A percentile compares a stretch with the other conserved stretches of the same genome.
phyloP scores from a whole-genome alignment of 2,329 filamentous ascomycete genomes.

The Venturia aucupariae region DNA sequence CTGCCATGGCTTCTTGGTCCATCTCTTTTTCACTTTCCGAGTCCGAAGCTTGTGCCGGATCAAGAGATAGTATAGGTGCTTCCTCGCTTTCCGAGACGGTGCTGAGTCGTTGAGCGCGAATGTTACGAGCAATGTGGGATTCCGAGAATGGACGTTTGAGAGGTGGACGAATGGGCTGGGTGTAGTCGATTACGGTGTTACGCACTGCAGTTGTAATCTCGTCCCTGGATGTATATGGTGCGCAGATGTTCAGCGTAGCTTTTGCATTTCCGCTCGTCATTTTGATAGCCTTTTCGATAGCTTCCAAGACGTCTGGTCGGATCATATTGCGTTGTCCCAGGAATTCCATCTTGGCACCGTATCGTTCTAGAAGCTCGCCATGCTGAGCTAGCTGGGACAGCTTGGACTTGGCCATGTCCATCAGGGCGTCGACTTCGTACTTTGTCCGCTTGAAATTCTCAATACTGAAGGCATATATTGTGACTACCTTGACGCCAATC shows the following conservation, averaged over 20 bases:
- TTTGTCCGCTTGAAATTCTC: constrained; percentile 98
- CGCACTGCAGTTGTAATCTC: constrained; percentile 89
- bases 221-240: constrained; percentile 91
- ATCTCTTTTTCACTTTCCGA: neutral
- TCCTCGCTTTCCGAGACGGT: constrained; percentile 27
- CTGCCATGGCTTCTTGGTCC: constrained; percentile 12
- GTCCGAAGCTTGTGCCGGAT: neutral
- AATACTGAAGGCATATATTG: constrained; percentile 96
- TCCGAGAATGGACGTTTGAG: constrained; percentile 69
- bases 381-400: constrained; percentile 85
- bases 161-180: constrained; percentile 54
- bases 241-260: constrained; percentile 83
- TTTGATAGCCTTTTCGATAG: constrained; percentile 76
- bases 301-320: constrained; percentile 76
- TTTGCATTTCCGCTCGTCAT: constrained; percentile 78
- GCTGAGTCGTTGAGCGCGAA: constrained; percentile 46
- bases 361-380: constrained; percentile 84
- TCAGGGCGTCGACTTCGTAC: constrained; percentile 91
- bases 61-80: neutral
- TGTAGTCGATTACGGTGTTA: constrained; percentile 79
- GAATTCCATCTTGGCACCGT: constrained; percentile 78
- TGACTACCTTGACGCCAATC: constrained; percentile 90
- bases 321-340: constrained; percentile 78
- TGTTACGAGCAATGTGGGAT: constrained; percentile 76
- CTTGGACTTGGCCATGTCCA: constrained; percentile 97